Evolutionary conservation across 495 filamentous ascomycete species (phyloP).

Genomic region (Tetracladium marchalianum): DNA sequence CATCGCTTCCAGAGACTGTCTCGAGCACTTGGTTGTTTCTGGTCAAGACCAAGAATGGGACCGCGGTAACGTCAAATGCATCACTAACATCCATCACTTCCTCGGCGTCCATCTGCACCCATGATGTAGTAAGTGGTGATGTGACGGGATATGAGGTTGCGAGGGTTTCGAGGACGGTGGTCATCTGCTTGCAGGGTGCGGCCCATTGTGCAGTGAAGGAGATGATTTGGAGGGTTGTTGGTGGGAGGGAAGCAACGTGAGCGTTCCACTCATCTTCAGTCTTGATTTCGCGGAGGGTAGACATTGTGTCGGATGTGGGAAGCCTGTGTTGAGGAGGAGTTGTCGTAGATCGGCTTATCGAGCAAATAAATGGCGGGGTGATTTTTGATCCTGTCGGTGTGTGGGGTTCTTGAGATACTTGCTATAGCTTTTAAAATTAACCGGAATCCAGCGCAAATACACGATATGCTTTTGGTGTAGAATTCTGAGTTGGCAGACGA

Average conservation of each 20-base stretch:
- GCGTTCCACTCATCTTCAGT: conserved; percentile 56
- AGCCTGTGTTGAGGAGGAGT: background rate
- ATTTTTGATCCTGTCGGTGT: background rate
- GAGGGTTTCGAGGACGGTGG: conserved; percentile 72
- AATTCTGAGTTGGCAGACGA: too few relatives aligned
- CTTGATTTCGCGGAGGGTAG: conserved; percentile 62
- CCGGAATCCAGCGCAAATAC: too few relatives aligned
- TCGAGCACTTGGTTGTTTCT: conserved; percentile 62
- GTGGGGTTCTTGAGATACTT: too few relatives aligned
- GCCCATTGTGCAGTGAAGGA: conserved; percentile 97
- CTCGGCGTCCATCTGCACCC: conserved; percentile 84
- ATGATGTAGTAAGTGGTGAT: conserved; percentile 56
- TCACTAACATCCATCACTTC: conserved; percentile 81
- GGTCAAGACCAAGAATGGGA: conserved; percentile 81
- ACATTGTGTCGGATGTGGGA: conserved; percentile 36
- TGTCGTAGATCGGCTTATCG: background rate
- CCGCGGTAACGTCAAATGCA: conserved; percentile 82
- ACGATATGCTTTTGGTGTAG: too few relatives aligned
- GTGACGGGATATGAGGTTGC: conserved; percentile 68
- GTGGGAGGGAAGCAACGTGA: conserved; percentile 51
- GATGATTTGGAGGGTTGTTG: conserved; percentile 63
- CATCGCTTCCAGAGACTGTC: conserved; percentile 79
- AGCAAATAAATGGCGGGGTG: conserved; percentile 1
- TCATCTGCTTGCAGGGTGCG: conserved; percentile 87
- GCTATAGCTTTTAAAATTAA: too few relatives aligned